Percentiles rank a stretch among this genome's conserved stretches.
Evolutionary conservation across 2,329 filamentous ascomycete species (phyloP).

Genomic region (Hymenotorrendiella dingleyae): DNA sequence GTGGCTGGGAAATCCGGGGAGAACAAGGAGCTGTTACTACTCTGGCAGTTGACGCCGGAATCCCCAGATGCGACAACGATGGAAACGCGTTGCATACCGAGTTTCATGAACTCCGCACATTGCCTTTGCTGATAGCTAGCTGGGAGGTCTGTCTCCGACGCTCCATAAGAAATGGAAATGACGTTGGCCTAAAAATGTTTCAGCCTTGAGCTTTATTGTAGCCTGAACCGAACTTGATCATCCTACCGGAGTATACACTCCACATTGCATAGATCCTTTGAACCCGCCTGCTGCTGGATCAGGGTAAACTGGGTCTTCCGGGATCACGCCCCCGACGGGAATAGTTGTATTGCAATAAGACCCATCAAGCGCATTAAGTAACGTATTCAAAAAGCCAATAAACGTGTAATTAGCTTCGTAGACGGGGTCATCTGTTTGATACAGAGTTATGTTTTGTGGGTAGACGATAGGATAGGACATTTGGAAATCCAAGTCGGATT

Average conservation of each 20-base stretch:
- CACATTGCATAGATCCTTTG: constrained; percentile 15
- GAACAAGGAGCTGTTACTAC: constrained; percentile 17
- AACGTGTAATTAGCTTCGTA: constrained; percentile 35
- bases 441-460: constrained; percentile 39
- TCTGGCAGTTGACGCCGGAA: constrained; percentile 33
- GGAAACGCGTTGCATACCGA: constrained; percentile 58
- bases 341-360: constrained; percentile 41
- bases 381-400: constrained; percentile 40
- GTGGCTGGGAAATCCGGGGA: constrained; percentile 55
- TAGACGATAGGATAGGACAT: constrained; percentile 41
- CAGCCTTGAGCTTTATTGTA: no score
- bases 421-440: constrained; percentile 38
- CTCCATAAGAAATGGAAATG: constrained; percentile 53
- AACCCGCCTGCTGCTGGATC: constrained; percentile 13
- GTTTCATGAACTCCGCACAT: constrained; percentile 57
- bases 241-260: constrained; percentile 32
- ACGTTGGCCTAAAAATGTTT: constrained; percentile 40
- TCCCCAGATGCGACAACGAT: constrained; percentile 57
- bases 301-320: constrained; percentile 11
- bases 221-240: no score
- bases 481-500: constrained; percentile 40
- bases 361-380: constrained; percentile 42
- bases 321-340: no score
- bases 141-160: constrained; percentile 59
- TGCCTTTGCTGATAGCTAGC: constrained; percentile 52